Base-by-base conservation (phyloP, 768 basidiomycete genomes). In the Pisolithus tinctorius region DNA sequence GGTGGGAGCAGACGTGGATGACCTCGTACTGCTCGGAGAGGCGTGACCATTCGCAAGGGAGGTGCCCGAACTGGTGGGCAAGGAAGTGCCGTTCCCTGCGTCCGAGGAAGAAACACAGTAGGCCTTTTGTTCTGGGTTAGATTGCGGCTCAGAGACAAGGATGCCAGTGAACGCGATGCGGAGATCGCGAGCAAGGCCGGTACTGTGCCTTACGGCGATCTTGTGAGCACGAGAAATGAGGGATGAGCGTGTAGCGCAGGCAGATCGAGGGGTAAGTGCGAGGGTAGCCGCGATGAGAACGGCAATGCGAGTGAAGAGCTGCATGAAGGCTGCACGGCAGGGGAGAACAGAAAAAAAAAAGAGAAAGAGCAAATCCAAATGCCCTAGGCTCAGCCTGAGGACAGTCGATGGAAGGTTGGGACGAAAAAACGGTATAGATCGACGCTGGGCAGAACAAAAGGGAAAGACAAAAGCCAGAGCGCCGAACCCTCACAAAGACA, bases 161-260 rank as follows among this genome's bases (percentile, higher is more conserved):
- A 84, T 68, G 23, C 76, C 73, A 20, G 75, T 68, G 60, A 89
- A 81, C 11, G 83, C 83, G 31, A 82, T 60, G 27, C 86, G 83
- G 50, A 90, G 73, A 64, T 90, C 88, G 50, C 74, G 75, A 16
- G 86, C 84, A 27, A 90, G 71, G 49, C 67, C 75, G 44, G 77
- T 75, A 39, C 84, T 87, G 51, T 78, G 79, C 50, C 72, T 75
- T 41, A 77, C 63, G 29, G 85, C 84, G 52, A 73, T 70, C 27
- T 69, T 71, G 61, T 84, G 85, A 30, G 76, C 73, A 30, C 67
- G 73, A 45, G 58, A 76, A 68, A 57, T 69, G 68, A 59, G 76
- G 53, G 47, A 63, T 27, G 42, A 51, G 54, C 55, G 62, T 50
- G 60, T 67, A 49, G 53, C 57, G 51, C 48, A 53, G 41, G 51